Evolutionary conservation across 1,284 basidiomycete species (phyloP), one percentile per base, ranked within the genome.

Genomic region (Cryptococcus sp.): DNA sequence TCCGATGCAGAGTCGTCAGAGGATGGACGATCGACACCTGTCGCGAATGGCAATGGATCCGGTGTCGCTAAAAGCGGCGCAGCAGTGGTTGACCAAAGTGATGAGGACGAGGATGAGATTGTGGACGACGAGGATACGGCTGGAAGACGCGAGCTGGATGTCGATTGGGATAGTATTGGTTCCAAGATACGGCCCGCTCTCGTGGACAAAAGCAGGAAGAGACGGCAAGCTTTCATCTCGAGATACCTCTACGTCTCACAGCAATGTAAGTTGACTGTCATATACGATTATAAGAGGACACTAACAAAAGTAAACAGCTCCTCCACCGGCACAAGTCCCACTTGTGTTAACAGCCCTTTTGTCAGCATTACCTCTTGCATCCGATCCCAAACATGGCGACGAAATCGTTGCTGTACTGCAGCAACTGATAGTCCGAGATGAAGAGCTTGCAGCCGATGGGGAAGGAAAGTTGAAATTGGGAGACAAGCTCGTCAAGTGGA

Each of bases 401-500:
- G 59, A 66, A 19, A 60, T 69, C 17, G 69, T 73, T 16, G 41
- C 47, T 3, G 65, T 75, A 11, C 60, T 78, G 3, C 62, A 60
- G 50, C 62, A 67, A 16, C 60, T 77, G 10, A 67, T 74, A 0
- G 51, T 50, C 41, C 64, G 76, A 22, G 76, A 78, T 57, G 74
- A 78, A 56, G 50, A 59, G 23, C 50, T 67, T n/a, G 20, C 51
- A 39, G 69, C 67, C 20, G 57, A 56, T 13, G 20, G 41, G 0
- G 60, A 64, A 35, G 60, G 53, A 11, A 69, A 64, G 52, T 27
- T 65, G n/a, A 73, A 75, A 60, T 66, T 77, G 4, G 74, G 70
- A 10, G 74, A 77, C 61, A 75, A 76, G 68, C 64, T 77, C 11
- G 73, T 71, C 56, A 76, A 76, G 65, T 76, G 74, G 74, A 60